Conservation (phyloP, 2,329 filamentous ascomycete genomes). For the Neopestalotiopsis sp. region DNA sequence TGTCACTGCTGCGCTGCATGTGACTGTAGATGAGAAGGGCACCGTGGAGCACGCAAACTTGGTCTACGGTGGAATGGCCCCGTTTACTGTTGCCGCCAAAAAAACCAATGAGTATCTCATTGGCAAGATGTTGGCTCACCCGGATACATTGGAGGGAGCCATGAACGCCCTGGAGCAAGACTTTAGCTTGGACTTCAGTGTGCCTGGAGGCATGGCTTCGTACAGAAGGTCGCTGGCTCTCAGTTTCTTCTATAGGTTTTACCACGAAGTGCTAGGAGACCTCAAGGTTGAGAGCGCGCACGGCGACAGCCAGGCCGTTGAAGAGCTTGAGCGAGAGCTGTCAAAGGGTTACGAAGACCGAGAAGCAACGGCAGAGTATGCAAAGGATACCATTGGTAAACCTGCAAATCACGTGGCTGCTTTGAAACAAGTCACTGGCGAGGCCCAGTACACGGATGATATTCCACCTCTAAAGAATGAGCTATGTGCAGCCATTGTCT, state of each 20-base stretch:
- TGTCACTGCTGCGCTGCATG: constrained; percentile 83
- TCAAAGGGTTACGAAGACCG: constrained; percentile 82
- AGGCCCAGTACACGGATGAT: constrained; percentile 96
- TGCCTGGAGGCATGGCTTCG: constrained; percentile 96
- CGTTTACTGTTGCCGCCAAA: constrained; percentile 86
- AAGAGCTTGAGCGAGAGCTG: constrained; percentile 84
- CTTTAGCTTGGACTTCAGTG: constrained; percentile 87
- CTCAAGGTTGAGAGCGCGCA: constrained; percentile 54
- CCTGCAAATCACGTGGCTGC: constrained; percentile 88
- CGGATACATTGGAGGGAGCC: constrained; percentile 83
- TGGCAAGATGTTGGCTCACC: constrained; percentile 80
- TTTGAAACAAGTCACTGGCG: constrained; percentile 90
- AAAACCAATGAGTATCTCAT: constrained; percentile 75
- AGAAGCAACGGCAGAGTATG: constrained; percentile 76
- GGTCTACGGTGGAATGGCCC: constrained; percentile 94
- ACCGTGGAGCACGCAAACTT: constrained; percentile 77
- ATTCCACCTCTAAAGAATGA: constrained; percentile 88
- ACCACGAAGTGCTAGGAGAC: constrained; percentile 80
- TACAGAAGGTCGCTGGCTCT: constrained; percentile 91
- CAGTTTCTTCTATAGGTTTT: constrained; percentile 97
- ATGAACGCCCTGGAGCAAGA: constrained; percentile 91
- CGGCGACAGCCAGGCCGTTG: constrained; percentile 75
- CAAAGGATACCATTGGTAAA: constrained; percentile 83
- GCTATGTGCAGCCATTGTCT: constrained; percentile 83
- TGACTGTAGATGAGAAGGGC: constrained; percentile 73